These are phyloP conservation scores for Wakefieldia striispora DNA, from an alignment of 768 basidiomycete species.

Conservation along the genomic window DNA sequence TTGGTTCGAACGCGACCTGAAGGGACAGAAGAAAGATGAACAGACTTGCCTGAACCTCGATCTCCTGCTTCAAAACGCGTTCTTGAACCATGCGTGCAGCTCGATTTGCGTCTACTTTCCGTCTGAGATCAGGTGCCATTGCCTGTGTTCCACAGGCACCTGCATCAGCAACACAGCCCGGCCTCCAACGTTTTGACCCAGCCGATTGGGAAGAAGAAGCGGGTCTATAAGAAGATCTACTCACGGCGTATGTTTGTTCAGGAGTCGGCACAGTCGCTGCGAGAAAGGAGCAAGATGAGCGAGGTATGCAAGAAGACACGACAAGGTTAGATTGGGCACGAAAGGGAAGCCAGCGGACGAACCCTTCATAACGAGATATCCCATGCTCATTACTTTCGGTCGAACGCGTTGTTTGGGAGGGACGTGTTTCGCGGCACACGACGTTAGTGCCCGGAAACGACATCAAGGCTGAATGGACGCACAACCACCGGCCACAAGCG, in stretches of 20 bases:
- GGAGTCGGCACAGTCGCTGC: conserved; percentile 36
- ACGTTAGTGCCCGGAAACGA: conserved; percentile 6
- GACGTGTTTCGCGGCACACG: background rate
- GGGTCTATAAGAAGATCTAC: conserved; percentile 7
- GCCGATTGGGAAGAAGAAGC: background rate
- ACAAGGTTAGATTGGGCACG: background rate
- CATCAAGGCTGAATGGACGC: conserved; percentile 28
- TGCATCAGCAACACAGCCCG: background rate
- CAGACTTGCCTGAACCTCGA: conserved; percentile 49
- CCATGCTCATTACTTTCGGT: conserved; percentile 49
- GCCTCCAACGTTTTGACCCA: background rate
- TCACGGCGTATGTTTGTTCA: conserved; percentile 35
- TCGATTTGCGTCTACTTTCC: conserved; percentile 60
- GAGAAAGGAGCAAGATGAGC: background rate
- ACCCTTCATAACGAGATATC: conserved; percentile 64
- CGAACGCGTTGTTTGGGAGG: background rate
- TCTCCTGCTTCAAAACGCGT: conserved; percentile 49
- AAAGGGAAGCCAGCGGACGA: conserved; percentile 19
- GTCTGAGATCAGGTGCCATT: conserved; percentile 63
- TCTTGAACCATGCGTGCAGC: conserved; percentile 53
- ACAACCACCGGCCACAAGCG: conserved; percentile 46
- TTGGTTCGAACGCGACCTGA: too few relatives aligned
- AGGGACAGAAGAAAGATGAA: background rate
- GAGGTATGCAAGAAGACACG: conserved; percentile 5
- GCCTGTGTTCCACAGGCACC: conserved; percentile 34